A percentile compares a stretch with the other conserved stretches of the same genome.
These are phyloP conservation scores for Plasmodium gallinaceum DNA, from an alignment of 169 alveolate genomes.

Conservation along the genomic window DNA sequence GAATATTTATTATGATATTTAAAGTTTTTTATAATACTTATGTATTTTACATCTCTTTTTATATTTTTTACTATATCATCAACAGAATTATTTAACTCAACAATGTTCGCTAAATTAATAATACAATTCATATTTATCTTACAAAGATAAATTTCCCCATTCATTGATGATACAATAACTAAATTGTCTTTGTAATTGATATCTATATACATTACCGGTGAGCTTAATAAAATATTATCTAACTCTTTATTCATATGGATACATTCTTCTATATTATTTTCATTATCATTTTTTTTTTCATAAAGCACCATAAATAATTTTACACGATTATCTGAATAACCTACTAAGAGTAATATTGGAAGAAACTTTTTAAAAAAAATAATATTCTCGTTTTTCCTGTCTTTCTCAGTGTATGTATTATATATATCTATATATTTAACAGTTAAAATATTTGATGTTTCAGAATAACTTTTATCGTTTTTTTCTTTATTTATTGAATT, in stretches of 20 bases:
- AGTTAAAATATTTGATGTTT: slow-evolving; percentile 46
- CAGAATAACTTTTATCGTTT: neutral
- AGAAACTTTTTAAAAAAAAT: slow-evolving; percentile 58
- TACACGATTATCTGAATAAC: slow-evolving; percentile 57
- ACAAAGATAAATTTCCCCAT: slow-evolving; percentile 67
- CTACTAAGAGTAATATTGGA: slow-evolving; percentile 65
- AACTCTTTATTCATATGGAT: slow-evolving; percentile 42
- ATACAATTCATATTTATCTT: slow-evolving; percentile 30
- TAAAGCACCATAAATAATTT: slow-evolving; percentile 47
- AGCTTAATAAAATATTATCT: slow-evolving; percentile 31
- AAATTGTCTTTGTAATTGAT: slow-evolving; percentile 57
- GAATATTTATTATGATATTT: slow-evolving; percentile 64
- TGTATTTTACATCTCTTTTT: slow-evolving; percentile 36
- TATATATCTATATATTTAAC: slow-evolving; percentile 50
- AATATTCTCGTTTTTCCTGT: slow-evolving; percentile 36
- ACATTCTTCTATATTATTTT: slow-evolving; percentile 28
- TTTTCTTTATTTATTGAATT: slow-evolving; percentile 1
- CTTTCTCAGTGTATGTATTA: slow-evolving; percentile 10
- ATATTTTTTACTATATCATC: slow-evolving; percentile 40
- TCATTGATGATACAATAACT: slow-evolving; percentile 61
- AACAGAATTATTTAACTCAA: slow-evolving; percentile 31
- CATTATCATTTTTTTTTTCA: slow-evolving; percentile 24
- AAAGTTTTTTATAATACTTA: slow-evolving; percentile 32
- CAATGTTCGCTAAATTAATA: neutral
- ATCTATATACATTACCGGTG: slow-evolving; percentile 72